These are phyloP conservation scores for Cercospora nicotianae DNA, from an alignment of 2,329 filamentous ascomycete species.

Conservation along the genomic window DNA sequence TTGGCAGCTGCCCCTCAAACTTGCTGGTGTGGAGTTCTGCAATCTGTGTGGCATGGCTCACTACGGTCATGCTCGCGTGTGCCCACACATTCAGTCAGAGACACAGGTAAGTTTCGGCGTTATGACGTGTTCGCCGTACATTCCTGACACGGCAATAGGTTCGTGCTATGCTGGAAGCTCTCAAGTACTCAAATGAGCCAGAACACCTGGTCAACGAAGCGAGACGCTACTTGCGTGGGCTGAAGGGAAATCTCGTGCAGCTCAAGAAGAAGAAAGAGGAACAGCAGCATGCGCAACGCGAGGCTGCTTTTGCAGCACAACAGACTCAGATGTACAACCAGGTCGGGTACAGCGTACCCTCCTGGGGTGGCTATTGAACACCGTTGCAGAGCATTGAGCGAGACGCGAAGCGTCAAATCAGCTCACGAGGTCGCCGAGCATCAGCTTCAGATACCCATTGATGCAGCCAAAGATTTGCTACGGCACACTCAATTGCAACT, in stretches of 20 bases:
- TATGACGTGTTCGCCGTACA: neutral
- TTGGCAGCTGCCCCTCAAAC: constrained; percentile 62
- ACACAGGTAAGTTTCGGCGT: constrained; percentile 39
- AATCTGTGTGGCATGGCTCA: constrained; percentile 65
- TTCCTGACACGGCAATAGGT: constrained; percentile 48
- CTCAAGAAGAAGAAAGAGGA: constrained; percentile 49
- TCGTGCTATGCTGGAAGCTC: constrained; percentile 61
- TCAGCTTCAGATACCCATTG: neutral
- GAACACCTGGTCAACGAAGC: constrained; percentile 55
- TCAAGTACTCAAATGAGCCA: constrained; percentile 60
- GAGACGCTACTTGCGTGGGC: constrained; percentile 56
- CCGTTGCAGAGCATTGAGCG: neutral
- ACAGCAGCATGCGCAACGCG: constrained; percentile 27
- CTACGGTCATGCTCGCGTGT: constrained; percentile 56
- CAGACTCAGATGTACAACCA: constrained; percentile 7
- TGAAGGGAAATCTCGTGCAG: constrained; percentile 58
- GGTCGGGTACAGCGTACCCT: constrained; percentile 1
- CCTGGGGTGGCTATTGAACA: constrained; percentile 1
- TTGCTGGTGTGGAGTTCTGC: constrained; percentile 61
- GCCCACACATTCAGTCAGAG: constrained; percentile 63
- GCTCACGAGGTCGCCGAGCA: neutral
- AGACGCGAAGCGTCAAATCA: neutral
- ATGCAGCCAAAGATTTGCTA: constrained; percentile 2
- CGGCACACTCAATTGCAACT: constrained; percentile 33
- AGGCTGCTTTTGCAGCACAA: constrained; percentile 22